Evolutionary conservation across 768 basidiomycete species (phyloP).

Genomic region (Myochromella boudieri): DNA sequence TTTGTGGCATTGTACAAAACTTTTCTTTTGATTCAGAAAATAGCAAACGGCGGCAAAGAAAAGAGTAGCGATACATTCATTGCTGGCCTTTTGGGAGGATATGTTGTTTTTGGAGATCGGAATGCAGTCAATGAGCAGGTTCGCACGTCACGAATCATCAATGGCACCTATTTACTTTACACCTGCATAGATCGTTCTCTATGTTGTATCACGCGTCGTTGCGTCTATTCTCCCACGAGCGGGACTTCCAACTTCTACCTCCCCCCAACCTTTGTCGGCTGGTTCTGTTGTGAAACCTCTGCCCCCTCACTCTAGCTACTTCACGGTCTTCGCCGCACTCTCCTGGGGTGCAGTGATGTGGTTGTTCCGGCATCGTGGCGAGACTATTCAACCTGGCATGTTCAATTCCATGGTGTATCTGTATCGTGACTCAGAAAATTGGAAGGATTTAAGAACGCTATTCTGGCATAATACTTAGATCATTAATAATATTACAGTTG

Average conservation of each 20-base stretch:
- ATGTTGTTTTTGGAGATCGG: conserved; percentile 82
- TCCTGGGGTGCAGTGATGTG: conserved; percentile 98
- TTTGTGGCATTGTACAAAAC: conserved; percentile 95
- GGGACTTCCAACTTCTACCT: conserved; percentile 48
- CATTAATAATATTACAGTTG: conserved; percentile 1
- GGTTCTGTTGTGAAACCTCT: conserved; percentile 58
- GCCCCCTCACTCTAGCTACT: conserved; percentile 83
- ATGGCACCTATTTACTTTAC: conserved; percentile 7
- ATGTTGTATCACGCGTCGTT: conserved; percentile 89
- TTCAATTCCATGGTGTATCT: conserved; percentile 95
- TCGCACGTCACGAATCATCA: conserved; percentile 21
- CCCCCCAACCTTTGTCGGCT: conserved; percentile 38
- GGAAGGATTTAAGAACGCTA: conserved; percentile 79
- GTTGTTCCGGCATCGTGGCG: conserved; percentile 82
- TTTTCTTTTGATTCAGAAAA: conserved; percentile 79
- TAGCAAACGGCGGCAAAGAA: conserved; percentile 78
- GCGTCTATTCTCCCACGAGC: conserved; percentile 90
- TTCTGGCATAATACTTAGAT: conserved; percentile 87
- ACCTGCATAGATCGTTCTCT: conserved; percentile 81
- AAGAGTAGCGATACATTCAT: conserved; percentile 84
- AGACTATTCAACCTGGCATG: conserved; percentile 96
- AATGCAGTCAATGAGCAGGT: conserved; percentile 93
- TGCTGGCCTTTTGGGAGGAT: conserved; percentile 91
- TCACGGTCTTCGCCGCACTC: conserved; percentile 83
- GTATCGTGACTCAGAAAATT: conserved; percentile 89